phyloP scores from a whole-genome alignment of 2,329 filamentous ascomycete species.

The Scedosporium dehoogii region DNA sequence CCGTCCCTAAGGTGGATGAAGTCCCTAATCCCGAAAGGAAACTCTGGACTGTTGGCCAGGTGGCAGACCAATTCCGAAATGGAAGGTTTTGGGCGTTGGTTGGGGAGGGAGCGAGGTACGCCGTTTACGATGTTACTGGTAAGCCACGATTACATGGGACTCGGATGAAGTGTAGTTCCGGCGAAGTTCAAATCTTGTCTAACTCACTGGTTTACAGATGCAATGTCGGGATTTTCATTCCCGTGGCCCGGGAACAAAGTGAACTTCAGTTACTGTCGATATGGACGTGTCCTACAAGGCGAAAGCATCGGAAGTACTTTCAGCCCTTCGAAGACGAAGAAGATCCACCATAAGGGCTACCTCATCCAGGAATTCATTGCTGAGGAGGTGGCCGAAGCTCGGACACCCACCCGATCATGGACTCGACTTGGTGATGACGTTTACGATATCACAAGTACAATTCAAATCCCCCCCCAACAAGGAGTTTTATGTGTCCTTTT shows the following conservation, averaged over 20 bases:
- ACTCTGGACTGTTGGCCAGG: not conserved
- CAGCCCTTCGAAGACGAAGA: not conserved
- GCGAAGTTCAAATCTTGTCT: not conserved
- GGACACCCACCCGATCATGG: slow-evolving; percentile 5
- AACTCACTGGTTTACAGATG: not conserved
- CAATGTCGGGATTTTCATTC: too few relatives aligned
- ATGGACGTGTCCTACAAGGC: not conserved
- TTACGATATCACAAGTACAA: slow-evolving; percentile 11
- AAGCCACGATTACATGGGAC: slow-evolving; percentile 2
- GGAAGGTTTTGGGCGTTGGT: not conserved
- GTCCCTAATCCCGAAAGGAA: not conserved
- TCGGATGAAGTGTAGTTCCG: slow-evolving; percentile 3
- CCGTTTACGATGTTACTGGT: not conserved
- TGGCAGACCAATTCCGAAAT: not conserved
- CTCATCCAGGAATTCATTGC: not conserved
- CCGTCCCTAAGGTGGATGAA: not conserved
- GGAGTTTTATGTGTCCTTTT: not conserved
- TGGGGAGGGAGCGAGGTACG: not conserved
- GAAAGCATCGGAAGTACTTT: not conserved
- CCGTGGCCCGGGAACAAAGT: too few relatives aligned
- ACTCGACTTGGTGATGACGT: slow-evolving; percentile 8
- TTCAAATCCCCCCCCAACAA: too few relatives aligned
- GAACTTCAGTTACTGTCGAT: not conserved
- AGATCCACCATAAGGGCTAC: not conserved
- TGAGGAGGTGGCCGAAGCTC: slow-evolving; percentile 6